Evolutionary conservation across 1,284 basidiomycete species (phyloP).

Genomic region (Ceratobasidium sp.): DNA sequence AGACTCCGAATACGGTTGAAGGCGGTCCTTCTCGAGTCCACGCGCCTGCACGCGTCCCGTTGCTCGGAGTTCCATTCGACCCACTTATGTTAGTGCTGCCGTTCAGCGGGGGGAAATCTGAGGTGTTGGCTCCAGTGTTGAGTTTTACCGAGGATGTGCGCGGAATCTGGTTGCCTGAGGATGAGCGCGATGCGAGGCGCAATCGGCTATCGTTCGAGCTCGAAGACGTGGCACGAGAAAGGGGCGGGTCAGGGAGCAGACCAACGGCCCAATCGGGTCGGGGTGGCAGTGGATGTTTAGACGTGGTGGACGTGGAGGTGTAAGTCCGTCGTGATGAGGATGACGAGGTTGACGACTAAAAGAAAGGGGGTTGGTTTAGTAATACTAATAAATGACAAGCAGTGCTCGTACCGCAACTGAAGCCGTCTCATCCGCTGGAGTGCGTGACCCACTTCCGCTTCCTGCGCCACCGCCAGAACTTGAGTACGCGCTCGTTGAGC

Average conservation of each 20-base stretch:
- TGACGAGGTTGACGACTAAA: conserved; percentile 71
- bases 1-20: conserved; percentile 4
- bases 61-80: neutral
- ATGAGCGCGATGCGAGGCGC: conserved; percentile 20
- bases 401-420: conserved; percentile 39
- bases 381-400: too few species aligned
- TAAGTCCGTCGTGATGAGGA: conserved; percentile 78
- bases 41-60: conserved; percentile 7
- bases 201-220: conserved; percentile 31
- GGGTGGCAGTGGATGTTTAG: conserved; percentile 78
- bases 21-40: conserved; percentile 32
- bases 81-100: neutral
- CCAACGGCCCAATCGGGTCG: conserved; percentile 87
- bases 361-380: too few species aligned
- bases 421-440: conserved; percentile 41
- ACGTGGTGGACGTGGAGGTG: conserved; percentile 71
- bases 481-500: conserved; percentile 35
- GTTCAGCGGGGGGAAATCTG: conserved; percentile 27
- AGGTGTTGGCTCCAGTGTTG: conserved; percentile 2
- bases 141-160: conserved; percentile 19
- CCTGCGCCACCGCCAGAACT: conserved; percentile 30
- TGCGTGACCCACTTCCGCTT: conserved; percentile 28
- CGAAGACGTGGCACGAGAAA: conserved; percentile 31
- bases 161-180: conserved; percentile 30
- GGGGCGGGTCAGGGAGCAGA: conserved; percentile 70